A percentile compares a stretch with the other conserved stretches of the same genome.
Conservation (phyloP, 495 filamentous ascomycete species). For the Xylaria sp. region DNA sequence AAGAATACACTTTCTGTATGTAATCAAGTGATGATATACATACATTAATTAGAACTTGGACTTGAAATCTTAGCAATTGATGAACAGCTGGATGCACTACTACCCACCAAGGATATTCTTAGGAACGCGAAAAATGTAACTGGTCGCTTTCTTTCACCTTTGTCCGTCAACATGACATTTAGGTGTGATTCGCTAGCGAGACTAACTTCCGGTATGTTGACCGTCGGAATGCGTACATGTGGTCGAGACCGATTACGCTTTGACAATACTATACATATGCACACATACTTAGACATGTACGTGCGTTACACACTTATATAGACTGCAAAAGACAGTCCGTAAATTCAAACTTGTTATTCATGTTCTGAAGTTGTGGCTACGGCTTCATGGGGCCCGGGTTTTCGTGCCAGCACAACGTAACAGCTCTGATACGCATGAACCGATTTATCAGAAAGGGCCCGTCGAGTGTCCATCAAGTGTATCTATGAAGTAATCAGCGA, state of each 20-base stretch:
- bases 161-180: neutral
- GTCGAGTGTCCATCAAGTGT: constrained; percentile 65
- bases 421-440: constrained; percentile 64
- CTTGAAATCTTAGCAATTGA: neutral
- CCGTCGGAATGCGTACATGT: neutral
- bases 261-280: no score
- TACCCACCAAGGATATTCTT: neutral
- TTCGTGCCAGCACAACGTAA: constrained; percentile 62
- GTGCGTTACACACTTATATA: neutral
- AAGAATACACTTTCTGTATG: neutral
- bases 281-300: neutral
- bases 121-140: neutral
- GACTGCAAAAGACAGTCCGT: neutral
- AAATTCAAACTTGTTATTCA: neutral
- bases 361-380: neutral
- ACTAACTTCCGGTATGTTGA: neutral
- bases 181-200: no score
- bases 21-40: no score
- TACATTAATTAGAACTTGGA: no score
- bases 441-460: constrained; percentile 58
- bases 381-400: constrained; percentile 44
- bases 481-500: constrained; percentile 45
- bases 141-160: neutral
- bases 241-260: neutral
- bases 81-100: neutral